Evolutionary conservation across 352 stramenopile genomes (phyloP).

Genomic region (Globisporangium middletonii): DNA sequence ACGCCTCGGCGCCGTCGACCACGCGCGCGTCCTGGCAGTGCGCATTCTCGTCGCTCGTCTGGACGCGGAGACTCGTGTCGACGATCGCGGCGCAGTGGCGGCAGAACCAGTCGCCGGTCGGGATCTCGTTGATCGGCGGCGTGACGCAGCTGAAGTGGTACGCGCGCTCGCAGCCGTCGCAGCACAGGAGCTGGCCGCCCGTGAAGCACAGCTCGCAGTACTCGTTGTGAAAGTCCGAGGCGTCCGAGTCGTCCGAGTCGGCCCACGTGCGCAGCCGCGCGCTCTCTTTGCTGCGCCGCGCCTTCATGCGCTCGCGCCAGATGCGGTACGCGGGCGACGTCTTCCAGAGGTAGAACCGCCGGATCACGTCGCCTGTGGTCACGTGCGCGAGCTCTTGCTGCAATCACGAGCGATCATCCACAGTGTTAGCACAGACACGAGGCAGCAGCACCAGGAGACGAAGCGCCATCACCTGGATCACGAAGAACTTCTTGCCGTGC

Average conservation of each 20-base stretch:
- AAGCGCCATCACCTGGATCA: conserved; percentile 40
- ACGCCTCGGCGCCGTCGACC: conserved; percentile 4
- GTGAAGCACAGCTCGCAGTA: conserved; percentile 64
- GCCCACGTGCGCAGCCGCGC: conserved; percentile 36
- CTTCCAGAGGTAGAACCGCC: conserved; percentile 70
- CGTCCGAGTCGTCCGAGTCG: conserved; percentile 30
- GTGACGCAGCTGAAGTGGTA: conserved; percentile 73
- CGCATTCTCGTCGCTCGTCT: conserved; percentile 21
- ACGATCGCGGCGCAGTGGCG: conserved; percentile 25
- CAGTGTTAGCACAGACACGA: background rate
- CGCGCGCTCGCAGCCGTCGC: conserved; percentile 59
- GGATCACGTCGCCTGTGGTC: conserved; percentile 40
- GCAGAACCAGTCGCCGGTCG: conserved; percentile 62
- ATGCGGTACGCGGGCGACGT: conserved; percentile 37
- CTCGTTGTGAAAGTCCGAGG: conserved; percentile 49
- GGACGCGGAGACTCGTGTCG: conserved; percentile 9
- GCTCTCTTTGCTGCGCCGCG: conserved; percentile 38
- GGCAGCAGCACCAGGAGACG: background rate
- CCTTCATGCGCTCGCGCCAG: conserved; percentile 34
- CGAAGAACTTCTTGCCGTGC: conserved; percentile 58
- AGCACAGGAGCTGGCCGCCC: conserved; percentile 57
- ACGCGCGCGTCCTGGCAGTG: conserved; percentile 20
- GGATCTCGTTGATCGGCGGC: conserved; percentile 48
- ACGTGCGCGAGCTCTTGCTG: conserved; percentile 42
- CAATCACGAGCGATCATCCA: too few species aligned